These are phyloP conservation scores for Starmerella vaccinii DNA, from an alignment of 805 yeast genomes.

Conservation along the genomic window DNA sequence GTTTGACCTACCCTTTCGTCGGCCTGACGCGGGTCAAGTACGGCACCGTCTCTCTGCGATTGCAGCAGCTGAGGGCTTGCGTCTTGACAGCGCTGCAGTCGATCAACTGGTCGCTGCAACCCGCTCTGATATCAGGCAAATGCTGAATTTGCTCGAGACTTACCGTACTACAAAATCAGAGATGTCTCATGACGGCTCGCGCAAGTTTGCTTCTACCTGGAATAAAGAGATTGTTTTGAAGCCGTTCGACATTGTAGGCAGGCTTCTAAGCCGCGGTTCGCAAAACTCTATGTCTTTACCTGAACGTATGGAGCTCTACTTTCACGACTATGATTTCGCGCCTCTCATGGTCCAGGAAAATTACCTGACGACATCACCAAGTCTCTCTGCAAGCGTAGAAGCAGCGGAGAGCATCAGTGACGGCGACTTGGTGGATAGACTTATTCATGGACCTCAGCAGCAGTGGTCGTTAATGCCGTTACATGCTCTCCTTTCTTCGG, in stretches of 20 bases:
- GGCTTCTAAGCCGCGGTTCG: slow-evolving; percentile 40
- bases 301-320: slow-evolving; percentile 79
- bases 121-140: slow-evolving; percentile 85
- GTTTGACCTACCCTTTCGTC: slow-evolving; percentile 68
- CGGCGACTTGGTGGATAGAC: slow-evolving; percentile 69
- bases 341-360: slow-evolving; percentile 96
- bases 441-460: slow-evolving; percentile 83
- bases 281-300: slow-evolving; percentile 39
- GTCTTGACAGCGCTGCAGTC: slow-evolving; percentile 66
- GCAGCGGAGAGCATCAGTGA: slow-evolving; percentile 86
- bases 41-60: slow-evolving; percentile 80
- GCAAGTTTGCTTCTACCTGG: slow-evolving; percentile 59
- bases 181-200: slow-evolving; percentile 55
- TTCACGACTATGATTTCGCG: slow-evolving; percentile 87
- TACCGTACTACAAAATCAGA: slow-evolving; percentile 61
- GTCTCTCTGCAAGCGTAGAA: slow-evolving; percentile 48
- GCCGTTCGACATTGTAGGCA: slow-evolving; percentile 80
- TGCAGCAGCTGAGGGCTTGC: slow-evolving; percentile 72
- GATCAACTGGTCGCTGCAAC: slow-evolving; percentile 80
- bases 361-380: slow-evolving; percentile 55
- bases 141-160: slow-evolving; percentile 78
- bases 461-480: slow-evolving; percentile 89
- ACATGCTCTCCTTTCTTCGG: slow-evolving; percentile 78
- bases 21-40: slow-evolving; percentile 78
- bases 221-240: slow-evolving; percentile 81